These are phyloP conservation scores for Aureobasidium subglaciale DNA, from an alignment of 2,329 filamentous ascomycete genomes.

Conservation along the genomic window DNA sequence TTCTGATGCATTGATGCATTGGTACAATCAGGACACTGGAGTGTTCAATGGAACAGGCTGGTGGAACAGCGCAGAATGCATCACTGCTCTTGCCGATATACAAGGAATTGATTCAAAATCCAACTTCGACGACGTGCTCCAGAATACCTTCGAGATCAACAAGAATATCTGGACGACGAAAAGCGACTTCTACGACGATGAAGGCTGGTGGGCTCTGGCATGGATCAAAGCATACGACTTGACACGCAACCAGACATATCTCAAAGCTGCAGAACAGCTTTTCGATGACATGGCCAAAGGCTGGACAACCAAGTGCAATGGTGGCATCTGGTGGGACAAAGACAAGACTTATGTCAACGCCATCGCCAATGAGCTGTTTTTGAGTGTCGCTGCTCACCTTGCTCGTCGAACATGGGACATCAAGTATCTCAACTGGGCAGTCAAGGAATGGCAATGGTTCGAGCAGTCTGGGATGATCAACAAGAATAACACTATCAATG, in stretches of 20 bases:
- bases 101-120: constrained; percentile 32
- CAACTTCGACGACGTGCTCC: constrained; percentile 34
- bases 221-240: constrained; percentile 48
- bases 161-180: background rate
- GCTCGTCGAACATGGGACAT: constrained; percentile 39
- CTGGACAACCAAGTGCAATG: constrained; percentile 36
- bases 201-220: constrained; percentile 46
- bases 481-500: constrained; percentile 43
- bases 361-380: constrained; percentile 50
- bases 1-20: constrained; percentile 23
- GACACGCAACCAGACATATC: constrained; percentile 37
- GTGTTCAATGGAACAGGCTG: constrained; percentile 38
- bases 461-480: constrained; percentile 42
- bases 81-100: constrained; percentile 56
- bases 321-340: constrained; percentile 43
- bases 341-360: constrained; percentile 39
- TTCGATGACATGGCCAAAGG: constrained; percentile 38
- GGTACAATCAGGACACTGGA: constrained; percentile 27
- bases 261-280: constrained; percentile 40
- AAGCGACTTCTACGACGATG: constrained; percentile 46
- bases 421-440: constrained; percentile 39
- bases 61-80: constrained; percentile 66
- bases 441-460: constrained; percentile 46
- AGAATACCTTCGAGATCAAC: constrained; percentile 34
- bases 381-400: constrained; percentile 46